Base-by-base conservation (phyloP, 805 yeast genomes). In the Saccharomycopsis javanensis region DNA sequence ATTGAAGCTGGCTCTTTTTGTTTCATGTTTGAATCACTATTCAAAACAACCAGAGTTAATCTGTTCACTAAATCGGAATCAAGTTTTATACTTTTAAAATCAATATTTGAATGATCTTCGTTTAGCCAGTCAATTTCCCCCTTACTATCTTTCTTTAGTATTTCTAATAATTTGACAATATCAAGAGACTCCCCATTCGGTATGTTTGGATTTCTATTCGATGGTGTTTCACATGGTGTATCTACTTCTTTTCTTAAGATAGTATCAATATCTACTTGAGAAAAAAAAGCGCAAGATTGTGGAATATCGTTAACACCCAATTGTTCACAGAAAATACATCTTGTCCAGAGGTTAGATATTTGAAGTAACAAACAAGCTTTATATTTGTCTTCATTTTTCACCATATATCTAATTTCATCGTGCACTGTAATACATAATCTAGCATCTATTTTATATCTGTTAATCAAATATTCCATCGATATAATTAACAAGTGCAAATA, bases 271-370 rank as follows among this genome's bases (percentile, higher is more conserved):
- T 94, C 99, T 42, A 94, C 90, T 38, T 89, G 90, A 1, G 96
- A 88, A 68, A 94, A 94, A 67, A 94, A 94, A 0, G 99, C 98
- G 71, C 96, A 88, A 11, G 91, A 84, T 64, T 91, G 96, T 0
- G 99, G 99, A 38, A 94, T 75, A 62, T 91, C 95, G 37, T 80
- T 76, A 60, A 94, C 85, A 0, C 97, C 97, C 66, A 92, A 70
- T 65, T 90, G 96, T 66, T 91, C 95, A 63, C 95, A 87, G 65
- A 94, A 94, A 81, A 94, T 85, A 0, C 96, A 95, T 59, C 99
- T 76, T 0, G 98, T 92, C 99, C 99, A 94, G 3, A 92, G 66
- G 68, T 95, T 95, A 55, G 94, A 80, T 20, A 95, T 79, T 67
- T 94, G 99, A 52, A 94, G 73, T 1, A 96, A 81, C 72, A 90